Conservation (phyloP, 1,284 basidiomycete species). For the Crocinoboletus sp. region DNA sequence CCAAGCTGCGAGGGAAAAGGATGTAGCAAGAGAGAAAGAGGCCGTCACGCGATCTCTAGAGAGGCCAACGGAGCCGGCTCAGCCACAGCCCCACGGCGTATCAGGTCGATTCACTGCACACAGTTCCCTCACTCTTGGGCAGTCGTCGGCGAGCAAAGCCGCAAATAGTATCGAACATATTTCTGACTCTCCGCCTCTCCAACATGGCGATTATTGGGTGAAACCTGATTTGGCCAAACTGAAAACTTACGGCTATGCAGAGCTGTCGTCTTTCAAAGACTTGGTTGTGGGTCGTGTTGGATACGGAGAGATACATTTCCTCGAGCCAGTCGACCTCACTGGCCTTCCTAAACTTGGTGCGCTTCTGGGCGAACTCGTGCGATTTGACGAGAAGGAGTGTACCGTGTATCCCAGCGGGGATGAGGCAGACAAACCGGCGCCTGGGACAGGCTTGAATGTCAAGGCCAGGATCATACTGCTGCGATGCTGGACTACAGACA, state of each 20-base stretch:
- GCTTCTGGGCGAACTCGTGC: constrained; percentile 83
- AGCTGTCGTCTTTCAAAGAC: constrained; percentile 65
- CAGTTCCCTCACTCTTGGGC: constrained; percentile 30
- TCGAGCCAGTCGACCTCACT: constrained; percentile 91
- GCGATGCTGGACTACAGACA: constrained; percentile 88
- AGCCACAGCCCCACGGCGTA: constrained; percentile 40
- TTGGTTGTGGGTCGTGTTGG: constrained; percentile 89
- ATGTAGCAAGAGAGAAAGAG: constrained; percentile 66
- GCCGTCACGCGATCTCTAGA: constrained; percentile 28
- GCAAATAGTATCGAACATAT: constrained; percentile 33
- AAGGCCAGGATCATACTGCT: constrained; percentile 77
- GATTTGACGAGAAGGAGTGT: constrained; percentile 90
- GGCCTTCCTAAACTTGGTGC: constrained; percentile 76
- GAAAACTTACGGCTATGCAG: constrained; percentile 63
- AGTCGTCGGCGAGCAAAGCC: constrained; percentile 16
- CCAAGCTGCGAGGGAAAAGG: constrained; percentile 67
- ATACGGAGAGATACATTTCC: constrained; percentile 88
- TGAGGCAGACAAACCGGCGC: constrained; percentile 72
- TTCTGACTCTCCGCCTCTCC: constrained; percentile 37
- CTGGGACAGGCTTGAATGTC: constrained; percentile 89
- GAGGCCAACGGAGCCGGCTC: constrained; percentile 27
- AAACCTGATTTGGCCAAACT: constrained; percentile 73
- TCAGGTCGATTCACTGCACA: constrained; percentile 51
- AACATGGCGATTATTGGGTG: constrained; percentile 89
- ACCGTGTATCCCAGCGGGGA: constrained; percentile 91